phyloP scores from a whole-genome alignment of 768 basidiomycete species.

The Scleroderma citrinum region DNA sequence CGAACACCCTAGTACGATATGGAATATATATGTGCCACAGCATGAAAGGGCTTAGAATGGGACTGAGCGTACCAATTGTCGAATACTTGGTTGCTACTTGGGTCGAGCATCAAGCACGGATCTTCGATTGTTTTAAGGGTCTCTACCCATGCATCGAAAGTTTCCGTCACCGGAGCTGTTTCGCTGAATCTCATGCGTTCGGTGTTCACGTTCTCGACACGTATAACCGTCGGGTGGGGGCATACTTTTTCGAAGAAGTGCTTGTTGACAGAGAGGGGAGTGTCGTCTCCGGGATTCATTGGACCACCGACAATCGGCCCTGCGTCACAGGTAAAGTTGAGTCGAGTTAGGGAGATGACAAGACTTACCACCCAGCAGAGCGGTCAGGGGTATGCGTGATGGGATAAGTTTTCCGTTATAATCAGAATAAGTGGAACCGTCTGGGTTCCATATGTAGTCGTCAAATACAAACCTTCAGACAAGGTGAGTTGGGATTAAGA shows the following conservation, averaged over 20 bases:
- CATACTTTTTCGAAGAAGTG: slow-evolving; percentile 39
- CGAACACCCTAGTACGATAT: slow-evolving; percentile 28
- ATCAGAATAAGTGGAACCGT: slow-evolving; percentile 31
- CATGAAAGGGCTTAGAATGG: not conserved
- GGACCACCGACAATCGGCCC: slow-evolving; percentile 39
- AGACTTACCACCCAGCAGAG: slow-evolving; percentile 31
- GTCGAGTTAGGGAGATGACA: not conserved
- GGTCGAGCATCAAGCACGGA: slow-evolving; percentile 34
- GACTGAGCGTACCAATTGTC: slow-evolving; percentile 29
- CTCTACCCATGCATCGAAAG: slow-evolving; percentile 36
- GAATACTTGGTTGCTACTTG: slow-evolving; percentile 24
- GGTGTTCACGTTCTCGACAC: slow-evolving; percentile 23
- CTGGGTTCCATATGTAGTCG: slow-evolving; percentile 37
- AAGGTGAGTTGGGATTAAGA: slow-evolving; percentile 3
- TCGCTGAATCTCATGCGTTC: slow-evolving; percentile 23
- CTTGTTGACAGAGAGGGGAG: slow-evolving; percentile 31
- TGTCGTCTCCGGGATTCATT: slow-evolving; percentile 27
- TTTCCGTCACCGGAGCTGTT: slow-evolving; percentile 18
- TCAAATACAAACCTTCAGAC: slow-evolving; percentile 36
- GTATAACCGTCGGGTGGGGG: slow-evolving; percentile 30
- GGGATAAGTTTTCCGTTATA: slow-evolving; percentile 34
- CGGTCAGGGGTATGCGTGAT: slow-evolving; percentile 37
- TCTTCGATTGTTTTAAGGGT: slow-evolving; percentile 31
- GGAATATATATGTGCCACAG: not conserved
- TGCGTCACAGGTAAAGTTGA: slow-evolving; percentile 2